Conservation (phyloP, 2,329 filamentous ascomycete species). For the Ceratocystis harringtonii region DNA sequence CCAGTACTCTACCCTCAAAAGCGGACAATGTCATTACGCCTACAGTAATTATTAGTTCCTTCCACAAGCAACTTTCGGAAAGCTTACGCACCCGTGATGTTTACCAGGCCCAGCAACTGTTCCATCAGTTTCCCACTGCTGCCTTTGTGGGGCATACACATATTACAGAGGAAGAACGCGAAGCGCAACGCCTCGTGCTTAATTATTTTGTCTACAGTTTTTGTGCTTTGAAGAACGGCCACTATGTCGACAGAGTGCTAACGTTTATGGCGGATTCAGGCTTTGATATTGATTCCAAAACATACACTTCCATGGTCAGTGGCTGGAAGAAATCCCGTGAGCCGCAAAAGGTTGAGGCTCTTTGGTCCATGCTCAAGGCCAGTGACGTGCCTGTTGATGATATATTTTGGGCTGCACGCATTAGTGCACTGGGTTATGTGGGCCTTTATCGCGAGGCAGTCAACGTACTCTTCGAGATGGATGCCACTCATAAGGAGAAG, state of each 20-base stretch:
- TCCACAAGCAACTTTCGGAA: slow-evolving; percentile 15
- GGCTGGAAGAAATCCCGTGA: slow-evolving; percentile 51
- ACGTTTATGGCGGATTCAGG: slow-evolving; percentile 33
- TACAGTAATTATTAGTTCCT: background rate
- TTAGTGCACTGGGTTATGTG: slow-evolving; percentile 48
- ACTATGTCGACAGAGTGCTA: slow-evolving; percentile 22
- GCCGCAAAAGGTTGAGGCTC: slow-evolving; percentile 41
- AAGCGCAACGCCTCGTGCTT: slow-evolving; percentile 23
- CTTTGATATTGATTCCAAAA: slow-evolving; percentile 37
- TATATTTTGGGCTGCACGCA: slow-evolving; percentile 53
- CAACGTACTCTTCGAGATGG: slow-evolving; percentile 49
- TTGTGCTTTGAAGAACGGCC: slow-evolving; percentile 24
- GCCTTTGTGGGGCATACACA: background rate
- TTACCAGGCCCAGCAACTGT: slow-evolving; percentile 6
- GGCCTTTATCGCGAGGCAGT: slow-evolving; percentile 43
- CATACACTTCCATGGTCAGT: slow-evolving; percentile 60
- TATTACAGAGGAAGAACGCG: background rate
- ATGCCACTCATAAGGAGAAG: slow-evolving; percentile 21
- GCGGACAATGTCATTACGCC: background rate
- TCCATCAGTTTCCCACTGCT: slow-evolving; percentile 11
- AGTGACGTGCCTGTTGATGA: slow-evolving; percentile 47
- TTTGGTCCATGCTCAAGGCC: slow-evolving; percentile 50
- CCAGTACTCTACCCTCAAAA: background rate
- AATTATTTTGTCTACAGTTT: slow-evolving; percentile 30
- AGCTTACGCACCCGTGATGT: slow-evolving; percentile 5